These are phyloP conservation scores for Closterium sp. DNA, from an alignment of 139 green algal species.

Conservation along the genomic window DNA sequence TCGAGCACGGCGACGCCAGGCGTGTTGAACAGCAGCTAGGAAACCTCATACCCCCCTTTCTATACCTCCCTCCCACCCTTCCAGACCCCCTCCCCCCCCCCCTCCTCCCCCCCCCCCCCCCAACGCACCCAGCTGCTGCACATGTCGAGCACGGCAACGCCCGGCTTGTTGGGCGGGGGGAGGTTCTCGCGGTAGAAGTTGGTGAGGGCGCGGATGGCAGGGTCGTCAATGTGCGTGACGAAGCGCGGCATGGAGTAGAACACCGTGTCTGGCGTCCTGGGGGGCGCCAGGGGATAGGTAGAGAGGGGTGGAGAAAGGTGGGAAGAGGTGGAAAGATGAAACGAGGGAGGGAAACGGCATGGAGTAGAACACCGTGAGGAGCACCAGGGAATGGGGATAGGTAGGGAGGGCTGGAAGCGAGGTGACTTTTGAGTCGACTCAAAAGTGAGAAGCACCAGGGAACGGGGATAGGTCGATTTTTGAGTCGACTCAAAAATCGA, in stretches of 20 bases:
- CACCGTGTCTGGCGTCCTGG: conserved; percentile 27
- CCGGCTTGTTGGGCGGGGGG: conserved; percentile 56
- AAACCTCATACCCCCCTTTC: not conserved
- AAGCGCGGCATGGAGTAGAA: conserved; percentile 87
- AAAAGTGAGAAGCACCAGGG: not conserved
- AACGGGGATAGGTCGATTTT: not conserved
- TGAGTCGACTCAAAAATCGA: too few species aligned
- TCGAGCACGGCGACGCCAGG: conserved; percentile 67
- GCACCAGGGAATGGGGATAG: not conserved
- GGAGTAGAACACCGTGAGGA: not conserved
- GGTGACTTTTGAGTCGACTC: too few species aligned
- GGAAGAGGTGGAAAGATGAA: not conserved
- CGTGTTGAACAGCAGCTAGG: conserved; percentile 52
- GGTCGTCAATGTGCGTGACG: conserved; percentile 94
- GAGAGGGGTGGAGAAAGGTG: not conserved
- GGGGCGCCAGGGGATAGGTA: not conserved
- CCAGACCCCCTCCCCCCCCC: not conserved
- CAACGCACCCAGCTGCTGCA: conserved; percentile 73
- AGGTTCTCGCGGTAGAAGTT: conserved; percentile 74
- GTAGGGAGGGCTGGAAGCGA: not conserved
- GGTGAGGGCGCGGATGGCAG: conserved; percentile 80
- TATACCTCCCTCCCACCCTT: not conserved
- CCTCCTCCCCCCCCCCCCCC: not conserved
- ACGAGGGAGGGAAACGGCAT: not conserved
- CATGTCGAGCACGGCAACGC: conserved; percentile 74